Evolutionary conservation across 176 grass and related monocot species (phyloP).

Genomic region (Zoysia pacifica): DNA sequence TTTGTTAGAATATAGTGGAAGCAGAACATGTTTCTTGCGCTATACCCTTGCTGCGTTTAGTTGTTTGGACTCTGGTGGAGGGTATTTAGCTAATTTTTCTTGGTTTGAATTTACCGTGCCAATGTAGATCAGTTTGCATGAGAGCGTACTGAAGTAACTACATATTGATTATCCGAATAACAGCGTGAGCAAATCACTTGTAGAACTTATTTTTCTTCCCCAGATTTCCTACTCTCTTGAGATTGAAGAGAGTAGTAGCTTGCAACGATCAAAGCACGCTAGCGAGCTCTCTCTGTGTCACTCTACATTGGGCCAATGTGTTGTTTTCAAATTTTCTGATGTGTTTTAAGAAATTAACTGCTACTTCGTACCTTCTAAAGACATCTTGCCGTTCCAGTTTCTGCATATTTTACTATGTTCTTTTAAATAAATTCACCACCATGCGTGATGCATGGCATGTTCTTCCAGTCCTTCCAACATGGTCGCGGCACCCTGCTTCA

Average conservation of each 20-base stretch:
- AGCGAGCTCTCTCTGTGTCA: neutral
- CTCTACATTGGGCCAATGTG: neutral
- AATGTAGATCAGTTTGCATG: slow-evolving; percentile 7
- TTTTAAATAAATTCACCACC: no score
- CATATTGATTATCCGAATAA: slow-evolving; percentile 26
- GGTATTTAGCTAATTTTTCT: slow-evolving; percentile 12
- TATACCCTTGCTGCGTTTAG: slow-evolving; percentile 19
- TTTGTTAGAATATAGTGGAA: neutral
- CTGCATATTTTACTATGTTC: no score
- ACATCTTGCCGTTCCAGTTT: neutral
- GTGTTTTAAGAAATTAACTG: neutral
- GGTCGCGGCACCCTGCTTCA: no score
- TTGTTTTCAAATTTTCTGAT: neutral
- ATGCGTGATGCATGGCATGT: no score
- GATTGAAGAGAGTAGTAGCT: no score
- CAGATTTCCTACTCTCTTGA: neutral
- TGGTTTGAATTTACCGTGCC: slow-evolving; percentile 3
- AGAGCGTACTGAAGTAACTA: neutral
- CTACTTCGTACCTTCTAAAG: neutral
- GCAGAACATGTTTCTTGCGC: slow-evolving; percentile 12
- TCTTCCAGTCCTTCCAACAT: no score
- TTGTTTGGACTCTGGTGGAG: neutral
- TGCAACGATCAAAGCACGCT: no score
- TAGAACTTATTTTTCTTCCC: neutral
- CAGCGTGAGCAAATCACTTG: neutral